phyloP scores from a whole-genome alignment of 2,329 filamentous ascomycete species.

The Trichoderma harzianum region DNA sequence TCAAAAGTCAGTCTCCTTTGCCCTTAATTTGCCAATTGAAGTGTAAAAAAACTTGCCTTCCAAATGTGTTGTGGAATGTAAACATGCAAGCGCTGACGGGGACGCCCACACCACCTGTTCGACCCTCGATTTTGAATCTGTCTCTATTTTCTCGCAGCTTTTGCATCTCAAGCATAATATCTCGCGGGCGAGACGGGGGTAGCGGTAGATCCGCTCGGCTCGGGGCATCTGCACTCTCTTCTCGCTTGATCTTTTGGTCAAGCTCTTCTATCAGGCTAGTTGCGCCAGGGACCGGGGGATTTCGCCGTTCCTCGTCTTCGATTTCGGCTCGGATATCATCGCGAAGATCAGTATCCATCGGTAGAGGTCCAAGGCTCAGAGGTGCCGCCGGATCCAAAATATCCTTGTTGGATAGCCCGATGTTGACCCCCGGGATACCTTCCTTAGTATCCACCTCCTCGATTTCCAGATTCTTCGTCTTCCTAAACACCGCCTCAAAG shows the following conservation, averaged over 20 bases:
- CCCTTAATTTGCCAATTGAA: too few species aligned
- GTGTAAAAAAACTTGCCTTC: conserved; percentile 59
- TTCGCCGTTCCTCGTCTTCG: conserved; percentile 75
- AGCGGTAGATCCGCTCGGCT: conserved; percentile 76
- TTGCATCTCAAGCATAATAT: conserved; percentile 91
- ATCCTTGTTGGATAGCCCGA: conserved; percentile 59
- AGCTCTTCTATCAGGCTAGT: conserved; percentile 81
- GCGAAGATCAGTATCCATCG: conserved; percentile 77
- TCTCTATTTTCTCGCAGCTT: conserved; percentile 92
- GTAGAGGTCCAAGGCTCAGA: conserved; percentile 75
- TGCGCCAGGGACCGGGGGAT: conserved; percentile 68
- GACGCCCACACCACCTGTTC: conserved; percentile 78
- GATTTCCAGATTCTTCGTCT: conserved; percentile 58
- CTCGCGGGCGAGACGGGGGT: conserved; percentile 81
- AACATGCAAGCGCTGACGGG: conserved; percentile 93
- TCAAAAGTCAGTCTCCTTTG: background rate
- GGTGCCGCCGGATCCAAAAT: conserved; percentile 53
- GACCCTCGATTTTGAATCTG: conserved; percentile 80
- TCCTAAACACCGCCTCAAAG: conserved; percentile 58
- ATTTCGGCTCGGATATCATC: conserved; percentile 85
- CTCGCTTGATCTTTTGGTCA: conserved; percentile 81
- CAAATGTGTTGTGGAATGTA: conserved; percentile 94
- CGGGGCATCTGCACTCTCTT: conserved; percentile 82
- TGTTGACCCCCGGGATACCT: conserved; percentile 61
- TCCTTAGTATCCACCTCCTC: conserved; percentile 62